Evolutionary conservation across 2,329 filamentous ascomycete species (phyloP), one percentile per base, ranked within the genome.

Genomic region (Arthrobotrys sinensis): DNA sequence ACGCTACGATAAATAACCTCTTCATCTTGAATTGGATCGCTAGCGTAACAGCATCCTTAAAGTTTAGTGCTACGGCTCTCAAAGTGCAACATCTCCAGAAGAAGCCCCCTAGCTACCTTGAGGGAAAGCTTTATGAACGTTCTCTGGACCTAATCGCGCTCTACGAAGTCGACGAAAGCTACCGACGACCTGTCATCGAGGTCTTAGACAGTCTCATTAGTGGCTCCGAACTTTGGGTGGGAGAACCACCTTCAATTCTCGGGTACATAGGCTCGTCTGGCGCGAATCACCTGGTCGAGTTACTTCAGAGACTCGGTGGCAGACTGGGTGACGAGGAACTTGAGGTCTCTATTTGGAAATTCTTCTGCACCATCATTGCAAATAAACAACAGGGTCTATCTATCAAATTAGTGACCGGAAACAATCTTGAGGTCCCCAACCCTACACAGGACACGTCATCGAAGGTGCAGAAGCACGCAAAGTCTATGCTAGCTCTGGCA

Each of bases 341-440:
- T 67, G 89, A 92, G 46, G 88, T 89, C 48, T 87, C 88, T 6
- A 91, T 93, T 19, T 99, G 95, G 96, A 90, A 89, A 71, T 91
- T 99, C 82, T 90, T 98, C 66, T 92, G 94, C 1, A 91, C 91
- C 2, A 91, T 98, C 55, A 89, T 99, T 77, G 92, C 92, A 80
- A 94, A 93, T 83, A 91, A 93, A 80, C 96, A 99, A 83, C 94
- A 97, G 83, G 98, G 95, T 93, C 93, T 99, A 86, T 93, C 95
- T 0, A 93, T 97, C 79, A 97, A 94, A 82, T 87, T 99, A 7
- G 89, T 78, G 98, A 45, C 97, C 94, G 5, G 96, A 94, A 21
- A 3, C 90, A 92, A 79, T 72, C 79, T 69, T 48, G 79, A 57
- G 50, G 76, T 62, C 63, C 80, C 53, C 67, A 77, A 38, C 24